Evolutionary conservation across 148 eudicot species (phyloP).

Genomic region (Hydrangea macrophylla): DNA sequence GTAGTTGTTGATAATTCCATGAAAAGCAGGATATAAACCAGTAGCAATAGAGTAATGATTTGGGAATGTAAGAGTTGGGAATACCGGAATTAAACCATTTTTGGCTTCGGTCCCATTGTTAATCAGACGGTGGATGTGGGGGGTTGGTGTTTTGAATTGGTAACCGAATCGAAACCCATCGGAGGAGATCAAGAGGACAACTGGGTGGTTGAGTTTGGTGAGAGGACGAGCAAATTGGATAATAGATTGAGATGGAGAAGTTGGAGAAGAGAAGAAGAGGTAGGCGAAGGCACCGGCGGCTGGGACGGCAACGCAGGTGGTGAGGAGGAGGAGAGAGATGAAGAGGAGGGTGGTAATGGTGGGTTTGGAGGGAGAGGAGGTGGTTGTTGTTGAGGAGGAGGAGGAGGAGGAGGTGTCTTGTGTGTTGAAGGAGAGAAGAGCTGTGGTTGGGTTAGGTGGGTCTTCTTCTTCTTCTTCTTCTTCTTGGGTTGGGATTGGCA

Average conservation of each 20-base stretch:
- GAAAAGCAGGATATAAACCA: conserved; percentile 73
- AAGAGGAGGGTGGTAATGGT: conserved; percentile 23
- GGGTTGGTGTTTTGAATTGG: conserved; percentile 65
- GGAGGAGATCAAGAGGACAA: conserved; percentile 64
- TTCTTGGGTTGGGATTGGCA: conserved; percentile 19
- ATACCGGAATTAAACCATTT: conserved; percentile 67
- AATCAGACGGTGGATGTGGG: conserved; percentile 64
- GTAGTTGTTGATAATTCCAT: conserved; percentile 68
- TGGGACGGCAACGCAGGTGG: conserved; percentile 25
- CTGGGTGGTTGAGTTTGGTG: conserved; percentile 50
- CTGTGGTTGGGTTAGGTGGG: conserved; percentile 28
- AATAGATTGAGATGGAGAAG: background rate
- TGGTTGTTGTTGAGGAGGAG: no score
- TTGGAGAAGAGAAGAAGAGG: conserved; percentile 19
- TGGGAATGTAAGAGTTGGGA: conserved; percentile 89
- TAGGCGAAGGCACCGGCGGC: conserved; percentile 33
- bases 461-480: conserved; percentile 25
- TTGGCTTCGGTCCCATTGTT: conserved; percentile 75
- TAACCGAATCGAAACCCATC: conserved; percentile 94
- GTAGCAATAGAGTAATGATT: conserved; percentile 87
- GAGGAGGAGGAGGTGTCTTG: conserved; percentile 20
- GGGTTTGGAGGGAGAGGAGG: conserved; percentile 4
- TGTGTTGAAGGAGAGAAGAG: conserved; percentile 40
- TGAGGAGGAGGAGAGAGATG: conserved; percentile 32
- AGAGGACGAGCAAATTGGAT: conserved; percentile 31